phyloP scores from a whole-genome alignment of 106 monocot genomes.

The Dioscorea alata region DNA sequence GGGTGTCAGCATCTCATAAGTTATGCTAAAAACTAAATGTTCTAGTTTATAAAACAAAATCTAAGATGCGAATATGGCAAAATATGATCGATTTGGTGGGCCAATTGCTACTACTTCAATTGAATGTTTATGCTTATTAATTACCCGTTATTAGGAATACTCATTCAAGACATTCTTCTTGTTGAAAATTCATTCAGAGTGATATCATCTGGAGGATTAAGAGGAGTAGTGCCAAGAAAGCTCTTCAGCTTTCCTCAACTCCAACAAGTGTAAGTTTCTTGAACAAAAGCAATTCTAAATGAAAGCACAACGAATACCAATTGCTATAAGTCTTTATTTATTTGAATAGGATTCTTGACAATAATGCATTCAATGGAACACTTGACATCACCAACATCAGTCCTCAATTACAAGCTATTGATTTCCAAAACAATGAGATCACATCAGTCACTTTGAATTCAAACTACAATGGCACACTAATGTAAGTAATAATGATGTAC shows the following conservation, averaged over 20 bases:
- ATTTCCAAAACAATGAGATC: constrained; percentile 65
- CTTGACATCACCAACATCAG: constrained; percentile 40
- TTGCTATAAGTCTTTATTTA: background rate
- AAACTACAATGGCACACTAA: constrained; percentile 26
- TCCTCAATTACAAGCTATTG: constrained; percentile 35
- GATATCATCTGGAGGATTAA: constrained; percentile 43
- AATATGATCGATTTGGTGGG: too few species aligned
- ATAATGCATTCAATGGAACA: constrained; percentile 59
- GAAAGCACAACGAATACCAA: background rate
- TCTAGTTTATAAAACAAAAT: too few species aligned
- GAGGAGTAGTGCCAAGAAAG: constrained; percentile 37
- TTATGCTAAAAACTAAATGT: too few species aligned
- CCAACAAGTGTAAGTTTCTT: constrained; percentile 66
- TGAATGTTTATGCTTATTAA: too few species aligned
- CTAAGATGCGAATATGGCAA: too few species aligned
- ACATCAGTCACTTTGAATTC: constrained; percentile 8
- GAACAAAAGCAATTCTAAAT: background rate
- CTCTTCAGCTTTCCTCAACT: constrained; percentile 47
- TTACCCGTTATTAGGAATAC: background rate
- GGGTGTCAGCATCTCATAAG: too few species aligned
- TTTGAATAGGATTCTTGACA: constrained; percentile 40
- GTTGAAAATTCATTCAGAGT: constrained; percentile 31
- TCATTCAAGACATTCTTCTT: constrained; percentile 3
- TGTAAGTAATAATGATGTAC: constrained; percentile 6
- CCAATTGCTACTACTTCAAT: too few species aligned